Percentiles rank a stretch among this genome's conserved stretches.
phyloP scores from a whole-genome alignment of 192 early-diverging fungal genomes.

The Chytriomyces hyalinus region DNA sequence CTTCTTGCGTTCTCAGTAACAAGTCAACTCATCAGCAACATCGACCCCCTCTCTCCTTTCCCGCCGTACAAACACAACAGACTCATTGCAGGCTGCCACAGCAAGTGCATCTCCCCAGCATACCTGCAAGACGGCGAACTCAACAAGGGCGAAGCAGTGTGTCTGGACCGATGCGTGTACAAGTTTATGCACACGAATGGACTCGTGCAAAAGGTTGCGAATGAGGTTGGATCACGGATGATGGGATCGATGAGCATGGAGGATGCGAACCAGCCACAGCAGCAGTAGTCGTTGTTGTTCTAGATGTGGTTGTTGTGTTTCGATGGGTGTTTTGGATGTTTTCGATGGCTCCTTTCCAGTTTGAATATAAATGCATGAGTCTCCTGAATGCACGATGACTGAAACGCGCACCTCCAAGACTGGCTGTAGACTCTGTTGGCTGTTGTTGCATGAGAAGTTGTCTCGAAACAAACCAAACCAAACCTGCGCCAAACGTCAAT shows the following conservation, averaged over 20 bases:
- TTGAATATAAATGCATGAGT: no score
- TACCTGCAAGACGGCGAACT: conserved; percentile 78
- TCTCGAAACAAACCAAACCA: no score
- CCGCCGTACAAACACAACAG: not conserved
- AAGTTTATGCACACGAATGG: conserved; percentile 69
- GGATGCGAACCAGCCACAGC: not conserved
- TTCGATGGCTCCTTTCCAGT: no score
- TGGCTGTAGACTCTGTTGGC: no score
- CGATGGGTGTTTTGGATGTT: no score
- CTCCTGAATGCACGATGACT: no score
- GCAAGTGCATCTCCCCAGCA: conserved; percentile 80
- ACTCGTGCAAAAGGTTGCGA: conserved; percentile 24
- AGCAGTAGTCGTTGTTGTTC: not conserved
- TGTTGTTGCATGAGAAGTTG: no score
- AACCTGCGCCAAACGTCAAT: no score
- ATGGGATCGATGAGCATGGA: conserved; percentile 11
- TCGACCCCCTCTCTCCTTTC: no score
- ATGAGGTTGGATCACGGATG: conserved; percentile 22
- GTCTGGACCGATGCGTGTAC: conserved; percentile 83
- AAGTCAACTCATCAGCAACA: no score
- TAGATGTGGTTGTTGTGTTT: no score
- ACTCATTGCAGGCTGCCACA: conserved; percentile 59
- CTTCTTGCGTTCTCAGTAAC: not conserved
- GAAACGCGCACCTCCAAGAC: no score
- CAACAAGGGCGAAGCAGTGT: conserved; percentile 89